Conservation (phyloP, 2,329 filamentous ascomycete species). For the Phialemonium atrogriseum region DNA sequence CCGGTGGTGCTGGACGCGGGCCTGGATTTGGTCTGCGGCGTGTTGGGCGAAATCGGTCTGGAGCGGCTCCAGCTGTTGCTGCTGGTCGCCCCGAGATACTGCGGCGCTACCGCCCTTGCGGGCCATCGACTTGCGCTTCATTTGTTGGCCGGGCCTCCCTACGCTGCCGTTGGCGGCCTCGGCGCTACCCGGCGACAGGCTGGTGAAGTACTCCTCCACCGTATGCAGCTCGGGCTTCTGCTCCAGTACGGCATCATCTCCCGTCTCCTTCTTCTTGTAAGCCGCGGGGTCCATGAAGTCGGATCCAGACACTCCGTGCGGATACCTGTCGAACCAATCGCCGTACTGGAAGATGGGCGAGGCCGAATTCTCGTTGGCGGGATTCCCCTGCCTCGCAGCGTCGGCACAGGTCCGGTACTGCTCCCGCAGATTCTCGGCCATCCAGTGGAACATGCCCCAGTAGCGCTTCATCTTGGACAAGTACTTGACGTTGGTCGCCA, state of each 20-base stretch:
- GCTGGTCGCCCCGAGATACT: conserved; percentile 23
- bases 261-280: conserved; percentile 62
- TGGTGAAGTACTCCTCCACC: conserved; percentile 89
- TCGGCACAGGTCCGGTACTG: conserved; percentile 82
- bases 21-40: conserved; percentile 22
- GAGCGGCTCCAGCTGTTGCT: conserved; percentile 28
- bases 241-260: conserved; percentile 80
- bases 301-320: conserved; percentile 76
- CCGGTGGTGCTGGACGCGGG: conserved; percentile 31
- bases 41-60: conserved; percentile 24
- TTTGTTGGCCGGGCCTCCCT: conserved; percentile 13
- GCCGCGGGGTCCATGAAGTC: conserved; percentile 73
- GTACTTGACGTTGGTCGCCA: conserved; percentile 83
- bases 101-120: conserved; percentile 27
- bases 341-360: conserved; percentile 84
- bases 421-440: conserved; percentile 85
- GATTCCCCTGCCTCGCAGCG: conserved; percentile 61
- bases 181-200: conserved; percentile 54
- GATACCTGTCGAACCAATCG: conserved; percentile 95
- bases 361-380: conserved; percentile 36
- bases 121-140: conserved; percentile 29
- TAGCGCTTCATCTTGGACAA: conserved; percentile 92
- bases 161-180: conserved; percentile 22
- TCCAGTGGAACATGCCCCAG: conserved; percentile 98
- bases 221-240: conserved; percentile 87